These are phyloP conservation scores for Melastoma malabathricum DNA, from an alignment of 345 rosid species.

Conservation along the genomic window DNA sequence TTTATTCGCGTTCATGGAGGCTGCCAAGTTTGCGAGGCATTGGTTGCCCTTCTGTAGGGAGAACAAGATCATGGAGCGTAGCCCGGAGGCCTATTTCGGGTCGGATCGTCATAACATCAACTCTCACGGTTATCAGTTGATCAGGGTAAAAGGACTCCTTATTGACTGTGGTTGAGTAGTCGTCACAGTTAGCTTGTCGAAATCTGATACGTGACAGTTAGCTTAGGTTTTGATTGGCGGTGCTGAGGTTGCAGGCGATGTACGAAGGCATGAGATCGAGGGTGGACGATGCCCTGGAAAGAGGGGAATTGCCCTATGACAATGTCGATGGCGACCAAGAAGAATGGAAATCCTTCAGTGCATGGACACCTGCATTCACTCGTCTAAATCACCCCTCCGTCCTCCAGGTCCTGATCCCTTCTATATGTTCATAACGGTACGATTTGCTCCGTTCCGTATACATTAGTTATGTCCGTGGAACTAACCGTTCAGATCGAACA, in stretches of 20 bases:
- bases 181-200: no score
- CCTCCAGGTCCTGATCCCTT: slow-evolving; percentile 29
- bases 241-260: slow-evolving; percentile 33
- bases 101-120: slow-evolving; percentile 16
- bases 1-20: slow-evolving; percentile 65
- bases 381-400: slow-evolving; percentile 52
- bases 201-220: no score
- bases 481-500: no score
- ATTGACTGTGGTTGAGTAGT: background rate
- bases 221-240: no score
- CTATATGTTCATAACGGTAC: background rate
- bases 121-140: slow-evolving; percentile 5
- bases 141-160: slow-evolving; percentile 30
- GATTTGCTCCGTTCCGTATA: background rate
- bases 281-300: slow-evolving; percentile 29
- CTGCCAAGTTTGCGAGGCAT: slow-evolving; percentile 45
- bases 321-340: slow-evolving; percentile 7
- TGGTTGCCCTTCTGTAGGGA: slow-evolving; percentile 67
- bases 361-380: slow-evolving; percentile 35
- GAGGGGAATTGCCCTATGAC: slow-evolving; percentile 27
- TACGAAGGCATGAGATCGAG: slow-evolving; percentile 47
- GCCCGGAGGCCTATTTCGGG: slow-evolving; percentile 43
- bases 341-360: slow-evolving; percentile 17
- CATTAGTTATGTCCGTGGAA: background rate
- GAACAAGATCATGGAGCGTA: slow-evolving; percentile 27